Evolutionary conservation across 805 yeast genomes (phyloP).

Genomic region (Metschnikowia continentalis): DNA sequence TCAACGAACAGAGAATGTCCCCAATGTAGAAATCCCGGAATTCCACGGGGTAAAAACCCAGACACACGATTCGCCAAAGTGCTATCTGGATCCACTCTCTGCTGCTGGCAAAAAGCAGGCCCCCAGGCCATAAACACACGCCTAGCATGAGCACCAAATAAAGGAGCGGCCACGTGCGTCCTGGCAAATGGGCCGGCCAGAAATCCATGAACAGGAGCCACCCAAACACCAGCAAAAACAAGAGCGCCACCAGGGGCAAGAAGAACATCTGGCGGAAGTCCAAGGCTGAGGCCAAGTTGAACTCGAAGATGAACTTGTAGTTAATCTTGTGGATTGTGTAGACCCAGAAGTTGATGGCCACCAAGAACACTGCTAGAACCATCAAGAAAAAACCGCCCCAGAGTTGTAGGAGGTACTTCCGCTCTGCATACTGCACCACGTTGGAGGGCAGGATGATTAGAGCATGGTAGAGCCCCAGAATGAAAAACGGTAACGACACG

Average conservation of each 20-base stretch:
- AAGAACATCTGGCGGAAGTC: conserved; percentile 64
- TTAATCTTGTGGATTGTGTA: conserved; percentile 79
- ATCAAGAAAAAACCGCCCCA: conserved; percentile 89
- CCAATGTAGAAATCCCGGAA: conserved; percentile 92
- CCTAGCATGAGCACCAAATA: conserved; percentile 52
- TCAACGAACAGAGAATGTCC: conserved; percentile 82
- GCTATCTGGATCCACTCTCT: conserved; percentile 76
- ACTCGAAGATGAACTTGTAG: conserved; percentile 89
- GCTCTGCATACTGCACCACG: conserved; percentile 46
- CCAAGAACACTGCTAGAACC: conserved; percentile 54
- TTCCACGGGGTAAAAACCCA: conserved; percentile 93
- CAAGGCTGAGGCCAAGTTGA: conserved; percentile 62
- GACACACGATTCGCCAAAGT: conserved; percentile 63
- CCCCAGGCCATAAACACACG: conserved; percentile 58
- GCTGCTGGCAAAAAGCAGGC: conserved; percentile 52
- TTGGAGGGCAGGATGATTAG: conserved; percentile 28
- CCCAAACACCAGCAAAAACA: conserved; percentile 54
- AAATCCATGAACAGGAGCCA: conserved; percentile 76
- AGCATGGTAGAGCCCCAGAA: conserved; percentile 53
- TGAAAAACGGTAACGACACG: conserved; percentile 61
- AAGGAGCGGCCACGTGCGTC: conserved; percentile 77
- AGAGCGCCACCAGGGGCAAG: conserved; percentile 57
- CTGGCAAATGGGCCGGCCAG: conserved; percentile 57
- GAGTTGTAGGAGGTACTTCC: conserved; percentile 64
- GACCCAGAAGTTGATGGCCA: conserved; percentile 63